Conservation (phyloP, 2,329 filamentous ascomycete species). For the Didymella pomorum region DNA sequence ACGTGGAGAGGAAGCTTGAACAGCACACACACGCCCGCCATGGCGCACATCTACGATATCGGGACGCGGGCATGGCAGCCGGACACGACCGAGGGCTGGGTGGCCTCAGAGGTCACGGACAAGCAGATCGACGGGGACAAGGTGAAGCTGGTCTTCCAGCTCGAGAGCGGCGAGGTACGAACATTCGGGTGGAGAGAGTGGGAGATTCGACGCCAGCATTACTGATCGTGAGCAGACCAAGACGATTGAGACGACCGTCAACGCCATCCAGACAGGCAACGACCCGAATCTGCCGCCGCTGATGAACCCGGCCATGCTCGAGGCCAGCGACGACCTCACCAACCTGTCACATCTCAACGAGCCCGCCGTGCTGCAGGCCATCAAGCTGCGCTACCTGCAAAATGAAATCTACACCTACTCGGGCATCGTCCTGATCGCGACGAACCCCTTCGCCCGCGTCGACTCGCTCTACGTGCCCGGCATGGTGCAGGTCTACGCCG, state of each 20-base stretch:
- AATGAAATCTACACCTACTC: slow-evolving; percentile 99
- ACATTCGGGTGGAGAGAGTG: background rate
- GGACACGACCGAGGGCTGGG: slow-evolving; percentile 94
- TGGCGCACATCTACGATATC: slow-evolving; percentile 95
- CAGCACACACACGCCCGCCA: slow-evolving; percentile 52
- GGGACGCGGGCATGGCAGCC: slow-evolving; percentile 99
- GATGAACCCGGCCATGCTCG: slow-evolving; percentile 98
- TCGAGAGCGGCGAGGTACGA: slow-evolving; percentile 89
- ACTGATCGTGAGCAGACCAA: slow-evolving; percentile 67
- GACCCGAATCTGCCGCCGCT: slow-evolving; percentile 84
- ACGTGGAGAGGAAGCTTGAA: slow-evolving; percentile 22
- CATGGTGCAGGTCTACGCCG: slow-evolving; percentile 99
- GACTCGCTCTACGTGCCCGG: slow-evolving; percentile 98
- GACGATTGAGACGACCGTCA: slow-evolving; percentile 77
- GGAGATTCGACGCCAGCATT: background rate
- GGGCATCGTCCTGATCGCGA: slow-evolving; percentile 97
- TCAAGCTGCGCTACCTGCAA: slow-evolving; percentile 94
- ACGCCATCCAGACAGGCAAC: slow-evolving; percentile 78
- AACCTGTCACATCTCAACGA: slow-evolving; percentile 98
- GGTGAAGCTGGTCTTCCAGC: slow-evolving; percentile 83
- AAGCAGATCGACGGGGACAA: slow-evolving; percentile 87
- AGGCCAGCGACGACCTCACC: slow-evolving; percentile 97
- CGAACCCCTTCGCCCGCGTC: slow-evolving; percentile 96
- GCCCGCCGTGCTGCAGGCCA: slow-evolving; percentile 96
- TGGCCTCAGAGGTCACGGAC: slow-evolving; percentile 91